Evolutionary conservation across 1,139 yeast species (phyloP).

Genomic region (Saccharomyces hybrid): DNA sequence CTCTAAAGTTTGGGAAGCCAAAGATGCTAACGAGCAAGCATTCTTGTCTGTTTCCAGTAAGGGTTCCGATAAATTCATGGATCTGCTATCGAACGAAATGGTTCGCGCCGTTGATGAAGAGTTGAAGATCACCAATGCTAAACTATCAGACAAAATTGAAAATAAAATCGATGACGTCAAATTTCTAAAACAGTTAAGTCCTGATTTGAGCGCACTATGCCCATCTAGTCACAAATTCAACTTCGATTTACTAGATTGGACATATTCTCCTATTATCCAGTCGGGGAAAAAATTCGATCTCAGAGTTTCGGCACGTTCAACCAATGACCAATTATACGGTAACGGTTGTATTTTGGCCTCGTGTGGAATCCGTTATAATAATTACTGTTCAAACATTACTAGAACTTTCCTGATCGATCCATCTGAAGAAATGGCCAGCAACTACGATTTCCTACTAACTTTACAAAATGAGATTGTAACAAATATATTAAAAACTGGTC

Average conservation of each 20-base stretch:
- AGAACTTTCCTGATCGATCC: slow-evolving; percentile 92
- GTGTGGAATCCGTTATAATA: slow-evolving; percentile 79
- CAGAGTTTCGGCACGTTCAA: slow-evolving; percentile 76
- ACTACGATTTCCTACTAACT: slow-evolving; percentile 67
- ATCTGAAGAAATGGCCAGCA: slow-evolving; percentile 64
- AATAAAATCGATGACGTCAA: slow-evolving; percentile 70
- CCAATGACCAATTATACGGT: slow-evolving; percentile 55
- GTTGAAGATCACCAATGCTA: slow-evolving; percentile 61
- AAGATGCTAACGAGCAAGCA: slow-evolving; percentile 72
- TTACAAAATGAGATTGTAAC: slow-evolving; percentile 58
- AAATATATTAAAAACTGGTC: slow-evolving; percentile 56
- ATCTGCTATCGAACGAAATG: slow-evolving; percentile 81
- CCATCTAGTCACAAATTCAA: slow-evolving; percentile 56
- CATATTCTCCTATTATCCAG: slow-evolving; percentile 86
- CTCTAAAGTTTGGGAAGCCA: slow-evolving; percentile 58
- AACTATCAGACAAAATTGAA: slow-evolving; percentile 71
- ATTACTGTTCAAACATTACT: slow-evolving; percentile 82
- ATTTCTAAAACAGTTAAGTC: slow-evolving; percentile 56
- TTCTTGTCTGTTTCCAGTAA: slow-evolving; percentile 65
- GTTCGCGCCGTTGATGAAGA: slow-evolving; percentile 84
- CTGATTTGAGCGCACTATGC: slow-evolving; percentile 40
- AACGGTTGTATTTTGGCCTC: slow-evolving; percentile 82
- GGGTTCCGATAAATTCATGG: slow-evolving; percentile 76
- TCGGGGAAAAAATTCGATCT: slow-evolving; percentile 83
- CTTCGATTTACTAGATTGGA: slow-evolving; percentile 79